Conservation (phyloP, 371 early-diverging fungal species). For the Blyttiomyces sp. region DNA sequence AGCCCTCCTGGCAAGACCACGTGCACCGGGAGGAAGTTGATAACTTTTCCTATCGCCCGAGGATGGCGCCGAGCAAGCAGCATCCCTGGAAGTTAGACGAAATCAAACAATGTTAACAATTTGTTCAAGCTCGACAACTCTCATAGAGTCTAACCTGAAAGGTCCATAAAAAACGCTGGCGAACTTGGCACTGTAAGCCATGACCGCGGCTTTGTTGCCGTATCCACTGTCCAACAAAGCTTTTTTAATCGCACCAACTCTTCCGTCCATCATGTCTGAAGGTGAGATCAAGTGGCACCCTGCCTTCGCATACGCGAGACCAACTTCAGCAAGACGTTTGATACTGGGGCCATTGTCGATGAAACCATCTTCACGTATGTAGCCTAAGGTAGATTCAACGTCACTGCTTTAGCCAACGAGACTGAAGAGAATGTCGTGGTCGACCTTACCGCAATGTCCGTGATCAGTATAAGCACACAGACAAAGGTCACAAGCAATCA, state of each 20-base stretch:
- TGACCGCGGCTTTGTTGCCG: constrained; percentile 72
- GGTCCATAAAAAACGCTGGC: constrained; percentile 94
- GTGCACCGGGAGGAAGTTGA: constrained; percentile 86
- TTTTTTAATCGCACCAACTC: constrained; percentile 86
- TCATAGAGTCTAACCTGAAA: constrained; percentile 66
- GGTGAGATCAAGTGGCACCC: constrained; percentile 83
- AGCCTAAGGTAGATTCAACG: constrained; percentile 18
- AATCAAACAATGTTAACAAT: constrained; percentile 2
- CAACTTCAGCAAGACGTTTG: constrained; percentile 78
- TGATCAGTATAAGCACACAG: constrained; percentile 94
- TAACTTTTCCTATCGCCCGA: constrained; percentile 93
- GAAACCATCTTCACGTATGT: constrained; percentile 75
- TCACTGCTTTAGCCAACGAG: not conserved
- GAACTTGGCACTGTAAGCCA: constrained; percentile 94
- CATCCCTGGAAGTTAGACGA: constrained; percentile 68
- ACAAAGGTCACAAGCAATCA: constrained; percentile 94
- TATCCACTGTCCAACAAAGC: constrained; percentile 65
- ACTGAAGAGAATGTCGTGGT: not conserved
- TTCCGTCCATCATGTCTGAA: constrained; percentile 97
- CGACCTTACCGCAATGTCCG: constrained; percentile 83
- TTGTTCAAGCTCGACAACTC: not conserved
- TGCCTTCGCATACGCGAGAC: constrained; percentile 83
- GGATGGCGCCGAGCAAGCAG: constrained; percentile 86
- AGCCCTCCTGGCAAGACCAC: constrained; percentile 87
- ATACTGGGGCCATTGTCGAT: constrained; percentile 78